A percentile compares a stretch with the other conserved stretches of the same genome.
These are phyloP conservation scores for Chlorophyllum brunneum DNA, from an alignment of 768 basidiomycete species.

Conservation along the genomic window DNA sequence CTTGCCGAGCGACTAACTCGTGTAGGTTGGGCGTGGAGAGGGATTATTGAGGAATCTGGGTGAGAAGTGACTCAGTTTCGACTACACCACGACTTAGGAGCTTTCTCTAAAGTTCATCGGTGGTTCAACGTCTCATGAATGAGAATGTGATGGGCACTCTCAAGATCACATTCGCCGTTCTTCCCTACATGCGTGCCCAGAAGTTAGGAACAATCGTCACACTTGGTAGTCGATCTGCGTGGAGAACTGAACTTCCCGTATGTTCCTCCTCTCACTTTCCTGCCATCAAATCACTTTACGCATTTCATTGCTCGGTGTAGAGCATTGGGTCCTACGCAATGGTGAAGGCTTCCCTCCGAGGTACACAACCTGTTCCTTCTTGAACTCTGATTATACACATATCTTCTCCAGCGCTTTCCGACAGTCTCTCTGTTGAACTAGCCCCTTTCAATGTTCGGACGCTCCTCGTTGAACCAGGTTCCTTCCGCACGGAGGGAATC, in stretches of 20 bases:
- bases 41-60: constrained; percentile 58
- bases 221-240: constrained; percentile 51
- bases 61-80: constrained; percentile 24
- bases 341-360: constrained; percentile 59
- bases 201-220: constrained; percentile 43
- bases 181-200: constrained; percentile 47
- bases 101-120: constrained; percentile 27
- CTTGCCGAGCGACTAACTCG: too few species aligned
- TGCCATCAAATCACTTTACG: neutral
- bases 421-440: constrained; percentile 51
- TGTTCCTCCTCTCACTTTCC: constrained; percentile 19
- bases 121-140: constrained; percentile 34
- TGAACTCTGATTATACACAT: too few species aligned
- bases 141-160: constrained; percentile 50
- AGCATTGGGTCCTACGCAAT: constrained; percentile 36
- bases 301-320: neutral
- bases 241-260: constrained; percentile 42
- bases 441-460: constrained; percentile 53
- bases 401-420: constrained; percentile 42
- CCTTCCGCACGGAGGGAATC: constrained; percentile 59
- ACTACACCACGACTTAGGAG: neutral
- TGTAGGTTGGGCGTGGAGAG: constrained; percentile 33
- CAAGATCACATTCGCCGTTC: constrained; percentile 47
- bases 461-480: constrained; percentile 54
- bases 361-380: constrained; percentile 24